Evolutionary conservation across 768 basidiomycete genomes (phyloP).

Genomic region (Psilocybe cyanescens): DNA sequence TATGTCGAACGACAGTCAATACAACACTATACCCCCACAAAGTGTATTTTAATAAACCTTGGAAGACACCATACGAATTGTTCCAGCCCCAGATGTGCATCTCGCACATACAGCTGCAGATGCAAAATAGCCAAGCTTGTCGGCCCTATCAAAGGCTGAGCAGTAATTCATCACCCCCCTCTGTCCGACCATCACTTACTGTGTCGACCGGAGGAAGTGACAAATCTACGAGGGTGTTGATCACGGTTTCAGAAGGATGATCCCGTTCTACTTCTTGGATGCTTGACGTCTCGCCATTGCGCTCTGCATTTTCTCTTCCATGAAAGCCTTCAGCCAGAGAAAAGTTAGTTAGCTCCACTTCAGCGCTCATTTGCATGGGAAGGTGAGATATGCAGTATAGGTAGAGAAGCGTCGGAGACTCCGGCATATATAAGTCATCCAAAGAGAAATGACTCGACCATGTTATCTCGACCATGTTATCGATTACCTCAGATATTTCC

Average conservation of each 20-base stretch:
- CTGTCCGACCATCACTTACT: not conserved
- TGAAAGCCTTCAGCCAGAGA: not conserved
- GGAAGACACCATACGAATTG: not conserved
- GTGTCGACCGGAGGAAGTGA: not conserved
- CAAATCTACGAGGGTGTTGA: not conserved
- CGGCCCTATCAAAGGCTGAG: not conserved
- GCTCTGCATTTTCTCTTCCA: not conserved
- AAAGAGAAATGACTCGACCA: no score
- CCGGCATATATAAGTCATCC: no score
- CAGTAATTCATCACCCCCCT: not conserved
- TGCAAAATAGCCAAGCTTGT: conserved; percentile 2
- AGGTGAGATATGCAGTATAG: not conserved
- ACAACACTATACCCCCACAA: not conserved
- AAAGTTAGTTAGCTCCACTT: not conserved
- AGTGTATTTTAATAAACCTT: not conserved
- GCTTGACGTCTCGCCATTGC: not conserved
- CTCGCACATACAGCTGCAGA: not conserved
- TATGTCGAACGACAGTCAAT: no score
- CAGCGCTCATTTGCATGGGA: not conserved
- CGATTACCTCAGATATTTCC: no score
- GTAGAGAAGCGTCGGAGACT: not conserved
- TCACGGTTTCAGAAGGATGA: not conserved
- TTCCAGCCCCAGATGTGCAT: conserved; percentile 2
- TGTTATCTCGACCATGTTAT: no score
- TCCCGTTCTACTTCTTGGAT: not conserved